These are phyloP conservation scores for Pleurotus giganteus DNA, from an alignment of 768 basidiomycete species.

Conservation along the genomic window DNA sequence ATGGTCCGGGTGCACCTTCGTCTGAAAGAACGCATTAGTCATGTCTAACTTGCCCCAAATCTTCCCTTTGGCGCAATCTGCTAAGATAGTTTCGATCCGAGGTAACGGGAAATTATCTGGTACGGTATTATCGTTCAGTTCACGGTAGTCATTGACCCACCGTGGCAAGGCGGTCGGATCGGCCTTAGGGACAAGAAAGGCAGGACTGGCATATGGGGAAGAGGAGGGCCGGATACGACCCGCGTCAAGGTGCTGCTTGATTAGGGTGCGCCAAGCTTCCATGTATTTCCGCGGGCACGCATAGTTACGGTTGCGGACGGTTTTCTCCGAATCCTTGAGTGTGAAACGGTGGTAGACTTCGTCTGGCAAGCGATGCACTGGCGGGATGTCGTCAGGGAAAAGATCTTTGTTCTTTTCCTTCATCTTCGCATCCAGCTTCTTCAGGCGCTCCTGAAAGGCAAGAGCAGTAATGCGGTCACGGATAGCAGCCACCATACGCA, in stretches of 20 bases:
- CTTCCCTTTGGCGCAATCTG: too few relatives aligned
- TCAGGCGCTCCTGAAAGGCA: not conserved
- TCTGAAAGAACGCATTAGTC: slow-evolving; percentile 39
- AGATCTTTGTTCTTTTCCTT: slow-evolving; percentile 8
- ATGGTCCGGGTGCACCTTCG: too few relatives aligned
- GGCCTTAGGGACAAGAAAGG: slow-evolving; percentile 36
- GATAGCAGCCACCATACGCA: not conserved
- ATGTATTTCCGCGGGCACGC: slow-evolving; percentile 30
- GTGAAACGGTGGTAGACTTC: slow-evolving; percentile 21
- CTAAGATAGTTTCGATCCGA: too few relatives aligned
- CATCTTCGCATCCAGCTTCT: slow-evolving; percentile 14
- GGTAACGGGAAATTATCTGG: too few relatives aligned
- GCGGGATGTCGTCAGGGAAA: slow-evolving; percentile 30
- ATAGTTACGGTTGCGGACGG: slow-evolving; percentile 23
- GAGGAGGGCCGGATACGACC: slow-evolving; percentile 20
- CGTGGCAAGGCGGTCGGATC: slow-evolving; percentile 24
- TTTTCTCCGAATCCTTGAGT: slow-evolving; percentile 25
- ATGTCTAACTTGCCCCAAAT: slow-evolving; percentile 34
- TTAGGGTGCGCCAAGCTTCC: slow-evolving; percentile 27
- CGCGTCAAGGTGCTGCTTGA: slow-evolving; percentile 30
- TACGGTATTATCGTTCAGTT: too few relatives aligned
- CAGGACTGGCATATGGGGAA: slow-evolving; percentile 32
- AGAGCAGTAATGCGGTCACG: not conserved
- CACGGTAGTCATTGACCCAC: slow-evolving; percentile 39
- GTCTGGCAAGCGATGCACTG: too few relatives aligned